Conservation (phyloP, 129 eudicot genomes). For the Flaveria ramosissima region DNA sequence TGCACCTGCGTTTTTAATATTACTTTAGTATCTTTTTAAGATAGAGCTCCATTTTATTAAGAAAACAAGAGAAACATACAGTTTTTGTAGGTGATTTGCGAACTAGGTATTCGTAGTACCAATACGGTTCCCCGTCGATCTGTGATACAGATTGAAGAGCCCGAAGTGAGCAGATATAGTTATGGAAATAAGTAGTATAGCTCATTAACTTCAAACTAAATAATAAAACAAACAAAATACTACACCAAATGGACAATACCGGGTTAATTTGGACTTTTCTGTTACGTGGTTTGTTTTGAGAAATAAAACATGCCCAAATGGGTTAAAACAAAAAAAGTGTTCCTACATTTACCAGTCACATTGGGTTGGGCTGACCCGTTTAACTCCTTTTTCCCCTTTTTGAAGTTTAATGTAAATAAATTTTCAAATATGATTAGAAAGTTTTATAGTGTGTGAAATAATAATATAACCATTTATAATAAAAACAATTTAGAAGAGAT, state of each 20-base stretch:
- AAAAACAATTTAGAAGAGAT: not conserved
- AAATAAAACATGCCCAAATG: not conserved
- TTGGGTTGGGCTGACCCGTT: not conserved
- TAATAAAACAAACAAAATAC: not conserved
- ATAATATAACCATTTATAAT: not conserved
- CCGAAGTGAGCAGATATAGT: slow-evolving; percentile 23
- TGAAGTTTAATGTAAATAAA: not conserved
- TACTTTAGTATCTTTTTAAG: slow-evolving; percentile 1
- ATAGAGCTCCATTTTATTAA: not conserved
- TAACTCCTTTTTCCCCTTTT: not conserved
- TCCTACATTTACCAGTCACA: not conserved
- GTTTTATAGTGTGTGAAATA: not conserved
- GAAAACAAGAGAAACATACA: slow-evolving; percentile 48
- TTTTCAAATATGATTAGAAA: not conserved
- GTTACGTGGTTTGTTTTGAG: not conserved
- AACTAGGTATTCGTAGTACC: slow-evolving; percentile 91
- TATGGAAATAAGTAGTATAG: slow-evolving; percentile 3
- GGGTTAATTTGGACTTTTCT: not conserved
- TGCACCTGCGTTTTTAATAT: slow-evolving; percentile 53
- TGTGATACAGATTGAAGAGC: slow-evolving; percentile 30
- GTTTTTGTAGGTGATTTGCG: slow-evolving; percentile 91
- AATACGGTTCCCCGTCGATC: slow-evolving; percentile 90
- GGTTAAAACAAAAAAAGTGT: not conserved
- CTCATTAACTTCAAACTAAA: not conserved
- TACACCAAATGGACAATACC: not conserved